These are phyloP conservation scores for Cercospora sesami DNA, from an alignment of 2,329 filamentous ascomycete genomes.

Conservation along the genomic window DNA sequence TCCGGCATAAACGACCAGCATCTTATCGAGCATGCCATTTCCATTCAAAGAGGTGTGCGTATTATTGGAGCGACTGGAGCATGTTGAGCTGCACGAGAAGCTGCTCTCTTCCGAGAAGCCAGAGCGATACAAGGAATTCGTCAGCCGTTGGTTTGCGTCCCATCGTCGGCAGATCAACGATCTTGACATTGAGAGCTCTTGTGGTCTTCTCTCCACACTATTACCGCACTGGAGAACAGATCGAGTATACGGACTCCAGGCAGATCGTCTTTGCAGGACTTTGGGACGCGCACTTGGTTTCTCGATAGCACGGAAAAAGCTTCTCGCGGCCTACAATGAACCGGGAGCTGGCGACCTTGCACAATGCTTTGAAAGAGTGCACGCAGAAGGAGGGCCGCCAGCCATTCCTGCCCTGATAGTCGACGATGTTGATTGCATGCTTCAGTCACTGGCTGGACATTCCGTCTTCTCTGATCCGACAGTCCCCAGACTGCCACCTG, in stretches of 20 bases:
- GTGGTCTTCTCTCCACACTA: conserved; percentile 71
- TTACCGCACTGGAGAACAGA: conserved; percentile 75
- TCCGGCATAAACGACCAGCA: not conserved
- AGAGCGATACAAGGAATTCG: conserved; percentile 36
- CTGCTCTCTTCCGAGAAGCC: conserved; percentile 39
- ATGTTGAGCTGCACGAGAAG: conserved; percentile 45
- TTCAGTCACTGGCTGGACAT: conserved; percentile 66
- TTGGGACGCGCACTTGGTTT: conserved; percentile 67
- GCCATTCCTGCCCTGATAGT: conserved; percentile 55
- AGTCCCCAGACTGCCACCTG: conserved; percentile 43
- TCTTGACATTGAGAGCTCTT: conserved; percentile 54
- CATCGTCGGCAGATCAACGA: conserved; percentile 62
- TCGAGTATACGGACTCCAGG: conserved; percentile 71
- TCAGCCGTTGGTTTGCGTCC: conserved; percentile 67
- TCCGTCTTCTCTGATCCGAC: conserved; percentile 70
- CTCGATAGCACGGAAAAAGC: conserved; percentile 59
- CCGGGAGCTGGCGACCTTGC: conserved; percentile 67
- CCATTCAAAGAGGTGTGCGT: conserved; percentile 71
- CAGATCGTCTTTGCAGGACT: conserved; percentile 62
- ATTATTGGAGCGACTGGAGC: conserved; percentile 68
- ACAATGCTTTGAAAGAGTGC: conserved; percentile 66
- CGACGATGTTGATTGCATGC: conserved; percentile 68
- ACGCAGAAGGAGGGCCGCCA: conserved; percentile 56
- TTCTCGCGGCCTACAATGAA: conserved; percentile 63
- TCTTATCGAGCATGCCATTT: conserved; percentile 56